A percentile compares a stretch with the other conserved stretches of the same genome.
These are phyloP conservation scores for Wickerhamiella allomyrinae DNA, from an alignment of 805 yeast species.

Conservation along the genomic window DNA sequence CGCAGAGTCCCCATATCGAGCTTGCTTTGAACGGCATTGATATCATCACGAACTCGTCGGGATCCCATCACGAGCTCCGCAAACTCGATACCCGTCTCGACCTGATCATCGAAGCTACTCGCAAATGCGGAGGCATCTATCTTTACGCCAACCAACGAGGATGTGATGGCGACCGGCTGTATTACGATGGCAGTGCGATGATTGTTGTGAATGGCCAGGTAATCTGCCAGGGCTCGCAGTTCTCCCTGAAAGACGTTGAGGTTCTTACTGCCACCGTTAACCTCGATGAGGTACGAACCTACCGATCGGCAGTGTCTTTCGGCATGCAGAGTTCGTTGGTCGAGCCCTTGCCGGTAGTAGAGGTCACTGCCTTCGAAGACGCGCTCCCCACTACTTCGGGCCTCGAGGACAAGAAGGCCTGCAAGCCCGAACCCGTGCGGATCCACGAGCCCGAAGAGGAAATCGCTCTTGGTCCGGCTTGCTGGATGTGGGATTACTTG, in stretches of 20 bases:
- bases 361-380: not conserved
- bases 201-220: conserved; percentile 86
- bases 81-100: conserved; percentile 75
- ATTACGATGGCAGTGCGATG: conserved; percentile 94
- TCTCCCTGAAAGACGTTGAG: conserved; percentile 80
- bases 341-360: not conserved
- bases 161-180: conserved; percentile 94
- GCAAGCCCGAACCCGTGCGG: conserved; percentile 37
- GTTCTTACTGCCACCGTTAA: conserved; percentile 93
- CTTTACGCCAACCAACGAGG: conserved; percentile 91
- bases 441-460: conserved; percentile 88
- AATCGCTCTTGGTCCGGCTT: conserved; percentile 95
- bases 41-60: conserved; percentile 86
- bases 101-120: conserved; percentile 80
- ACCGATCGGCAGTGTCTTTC: conserved; percentile 58
- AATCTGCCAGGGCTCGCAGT: conserved; percentile 88
- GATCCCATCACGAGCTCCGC: conserved; percentile 94
- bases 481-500: conserved; percentile 98
- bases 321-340: conserved; percentile 44
- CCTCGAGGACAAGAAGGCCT: not conserved
- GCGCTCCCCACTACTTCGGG: not conserved
- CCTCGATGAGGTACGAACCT: conserved; percentile 76
- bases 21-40: conserved; percentile 96
- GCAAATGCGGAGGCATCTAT: conserved; percentile 93
- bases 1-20: conserved; percentile 84